These are phyloP conservation scores for Cercospora sesami DNA, from an alignment of 2,329 filamentous ascomycete genomes.

Conservation along the genomic window DNA sequence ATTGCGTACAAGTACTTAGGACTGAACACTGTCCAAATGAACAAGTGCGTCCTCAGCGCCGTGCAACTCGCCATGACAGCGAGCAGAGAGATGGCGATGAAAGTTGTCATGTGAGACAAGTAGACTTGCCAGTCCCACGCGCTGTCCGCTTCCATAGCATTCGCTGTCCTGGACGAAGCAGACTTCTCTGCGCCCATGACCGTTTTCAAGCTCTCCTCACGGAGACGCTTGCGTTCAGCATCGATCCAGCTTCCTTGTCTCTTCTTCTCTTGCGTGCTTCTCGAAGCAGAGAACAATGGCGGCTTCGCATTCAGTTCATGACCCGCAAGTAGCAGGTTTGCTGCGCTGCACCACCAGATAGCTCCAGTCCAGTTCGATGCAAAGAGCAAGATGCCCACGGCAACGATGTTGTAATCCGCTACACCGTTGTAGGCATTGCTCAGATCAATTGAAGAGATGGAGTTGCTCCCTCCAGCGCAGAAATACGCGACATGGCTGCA, in stretches of 20 bases:
- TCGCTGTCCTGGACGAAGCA: background rate
- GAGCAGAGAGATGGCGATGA: constrained; percentile 63
- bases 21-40: constrained; percentile 98
- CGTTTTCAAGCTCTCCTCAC: constrained; percentile 25
- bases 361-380: constrained; percentile 87
- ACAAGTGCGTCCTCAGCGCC: constrained; percentile 79
- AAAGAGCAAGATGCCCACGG: constrained; percentile 82
- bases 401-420: constrained; percentile 72
- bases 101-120: constrained; percentile 67
- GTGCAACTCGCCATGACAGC: constrained; percentile 90
- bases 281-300: constrained; percentile 22
- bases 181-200: constrained; percentile 22
- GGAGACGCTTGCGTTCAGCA: constrained; percentile 34
- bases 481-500: constrained; percentile 85
- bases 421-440: constrained; percentile 95
- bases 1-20: constrained; percentile 93
- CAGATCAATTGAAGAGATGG: constrained; percentile 92
- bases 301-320: constrained; percentile 7
- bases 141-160: background rate
- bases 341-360: constrained; percentile 77
- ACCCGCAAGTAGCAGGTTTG: constrained; percentile 50
- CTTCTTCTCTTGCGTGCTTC: background rate
- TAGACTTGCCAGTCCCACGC: constrained; percentile 47
- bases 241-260: constrained; percentile 30
- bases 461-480: constrained; percentile 84